These are phyloP conservation scores for Biscogniauxia sp. DNA, from an alignment of 2,329 filamentous ascomycete genomes.

Conservation along the genomic window DNA sequence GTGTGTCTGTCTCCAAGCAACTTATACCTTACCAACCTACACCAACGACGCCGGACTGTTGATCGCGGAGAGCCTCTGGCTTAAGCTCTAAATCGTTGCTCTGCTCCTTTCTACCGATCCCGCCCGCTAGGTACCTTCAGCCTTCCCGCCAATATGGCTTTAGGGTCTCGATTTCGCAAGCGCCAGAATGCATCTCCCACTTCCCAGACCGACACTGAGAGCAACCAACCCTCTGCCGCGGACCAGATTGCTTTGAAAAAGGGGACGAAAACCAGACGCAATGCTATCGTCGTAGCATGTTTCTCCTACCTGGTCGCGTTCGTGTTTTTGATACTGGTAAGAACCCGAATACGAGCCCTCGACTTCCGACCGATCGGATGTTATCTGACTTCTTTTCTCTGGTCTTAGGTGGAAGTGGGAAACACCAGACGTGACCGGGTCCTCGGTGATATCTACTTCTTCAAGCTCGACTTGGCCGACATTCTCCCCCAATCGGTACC, in stretches of 20 bases:
- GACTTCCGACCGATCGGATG: background rate
- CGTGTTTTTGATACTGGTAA: conserved; percentile 75
- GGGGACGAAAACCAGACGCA: conserved; percentile 52
- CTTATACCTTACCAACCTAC: background rate
- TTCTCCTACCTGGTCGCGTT: conserved; percentile 64
- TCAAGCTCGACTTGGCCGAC: conserved; percentile 77
- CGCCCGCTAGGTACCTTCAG: no score
- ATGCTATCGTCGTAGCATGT: conserved; percentile 63
- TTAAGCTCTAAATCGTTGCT: background rate
- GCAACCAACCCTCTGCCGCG: conserved; percentile 10
- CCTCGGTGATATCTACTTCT: conserved; percentile 74
- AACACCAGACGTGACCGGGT: conserved; percentile 63
- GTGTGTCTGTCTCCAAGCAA: background rate
- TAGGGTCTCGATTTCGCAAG: conserved; percentile 24
- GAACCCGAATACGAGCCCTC: conserved; percentile 6
- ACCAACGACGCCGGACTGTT: background rate
- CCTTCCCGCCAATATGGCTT: conserved; percentile 15
- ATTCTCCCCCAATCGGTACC: conserved; percentile 73
- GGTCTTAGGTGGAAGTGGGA: conserved; percentile 61
- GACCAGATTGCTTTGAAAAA: conserved; percentile 38
- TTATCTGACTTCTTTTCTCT: conserved; percentile 12
- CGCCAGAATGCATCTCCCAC: conserved; percentile 16
- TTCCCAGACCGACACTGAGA: conserved; percentile 20
- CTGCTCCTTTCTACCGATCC: background rate
- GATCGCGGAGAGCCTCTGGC: background rate